Evolutionary conservation across 2,329 filamentous ascomycete species (phyloP), one percentile per base, ranked within the genome.

Genomic region (Hymenoscyphus fructigenus): DNA sequence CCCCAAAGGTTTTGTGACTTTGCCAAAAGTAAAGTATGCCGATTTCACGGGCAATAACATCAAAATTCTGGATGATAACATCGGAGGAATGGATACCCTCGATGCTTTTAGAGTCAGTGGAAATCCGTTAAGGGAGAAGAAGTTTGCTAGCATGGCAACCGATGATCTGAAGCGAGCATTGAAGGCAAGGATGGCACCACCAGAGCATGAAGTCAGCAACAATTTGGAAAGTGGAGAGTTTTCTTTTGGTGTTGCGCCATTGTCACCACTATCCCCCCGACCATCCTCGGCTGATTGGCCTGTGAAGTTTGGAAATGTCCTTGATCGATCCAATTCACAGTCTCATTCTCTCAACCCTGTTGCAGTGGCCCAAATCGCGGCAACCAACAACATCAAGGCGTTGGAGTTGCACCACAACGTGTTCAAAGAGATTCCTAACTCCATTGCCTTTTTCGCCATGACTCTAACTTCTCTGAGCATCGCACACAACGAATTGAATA

Each of bases 51-150:
- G 89, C 70, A 99, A 99, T 73, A 88, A 95, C 68, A 87, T 99
- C 58, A 87, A 86, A 1, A 81, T 85, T 14, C 77, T 99, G 7
- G 91, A 95, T 34, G 84, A 91, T 0, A 88, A 88, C 68, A 86
- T 98, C 65, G 90, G 89, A 5, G 80, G 86, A 29, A 97, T 98
- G 92, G 87, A 92, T 5, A 88, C 79, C 56, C 79, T 99, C 10
- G 84, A 87, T 23, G 88, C 88, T 74, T 84, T 98, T 53, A 87
- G 89, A 4, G 81, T 99, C 36, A 88, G 88, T 55, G 93, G 92
- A n/a, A 99, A 99, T 72, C 95, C 95, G 0, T 80, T 99, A 15
- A 85, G 91, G 15, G 93, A 97, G 75, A 93, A 91, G 75, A 97
- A 93, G 75, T 92, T 95, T 70, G 81, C 93, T 15, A 90, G 86